Evolutionary conservation across 2,329 filamentous ascomycete genomes (phyloP).

Genomic region (Stemphylium vesicarium): DNA sequence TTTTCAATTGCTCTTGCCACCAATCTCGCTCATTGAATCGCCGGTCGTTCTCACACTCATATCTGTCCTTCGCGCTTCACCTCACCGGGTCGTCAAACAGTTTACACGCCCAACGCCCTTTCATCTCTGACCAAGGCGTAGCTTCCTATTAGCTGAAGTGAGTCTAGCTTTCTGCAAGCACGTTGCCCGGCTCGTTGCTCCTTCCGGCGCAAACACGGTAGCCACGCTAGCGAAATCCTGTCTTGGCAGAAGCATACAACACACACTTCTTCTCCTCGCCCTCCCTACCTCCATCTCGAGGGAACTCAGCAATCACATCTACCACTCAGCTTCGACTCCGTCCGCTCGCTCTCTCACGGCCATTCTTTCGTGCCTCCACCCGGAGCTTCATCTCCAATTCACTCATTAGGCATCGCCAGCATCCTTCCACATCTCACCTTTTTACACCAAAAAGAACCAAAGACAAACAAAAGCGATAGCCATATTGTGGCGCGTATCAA

Average conservation of each 20-base stretch:
- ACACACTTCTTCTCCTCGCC: conserved; percentile 19
- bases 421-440: conserved; percentile 31
- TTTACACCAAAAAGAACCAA: conserved; percentile 5
- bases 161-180: conserved; percentile 16
- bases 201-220: conserved; percentile 27
- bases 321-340: conserved; percentile 12
- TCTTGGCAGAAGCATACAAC: conserved; percentile 35
- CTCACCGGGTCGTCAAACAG: not conserved
- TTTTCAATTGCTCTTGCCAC: not conserved
- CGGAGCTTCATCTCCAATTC: conserved; percentile 41
- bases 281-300: conserved; percentile 8
- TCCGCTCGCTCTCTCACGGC: conserved; percentile 15
- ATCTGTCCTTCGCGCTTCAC: not conserved
- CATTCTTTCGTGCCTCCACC: conserved; percentile 31
- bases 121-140: not conserved
- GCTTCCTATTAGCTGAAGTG: not conserved
- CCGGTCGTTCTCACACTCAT: not conserved
- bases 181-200: conserved; percentile 28
- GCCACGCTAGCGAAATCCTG: conserved; percentile 21
- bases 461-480: conserved; percentile 17
- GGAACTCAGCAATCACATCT: not conserved
- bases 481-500: not conserved
- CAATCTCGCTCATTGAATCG: not conserved
- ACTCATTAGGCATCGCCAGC: conserved; percentile 39
- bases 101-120: not conserved